phyloP scores from a whole-genome alignment of 176 grass and related monocot genomes.

The Rhipidocladum racemiflorum region DNA sequence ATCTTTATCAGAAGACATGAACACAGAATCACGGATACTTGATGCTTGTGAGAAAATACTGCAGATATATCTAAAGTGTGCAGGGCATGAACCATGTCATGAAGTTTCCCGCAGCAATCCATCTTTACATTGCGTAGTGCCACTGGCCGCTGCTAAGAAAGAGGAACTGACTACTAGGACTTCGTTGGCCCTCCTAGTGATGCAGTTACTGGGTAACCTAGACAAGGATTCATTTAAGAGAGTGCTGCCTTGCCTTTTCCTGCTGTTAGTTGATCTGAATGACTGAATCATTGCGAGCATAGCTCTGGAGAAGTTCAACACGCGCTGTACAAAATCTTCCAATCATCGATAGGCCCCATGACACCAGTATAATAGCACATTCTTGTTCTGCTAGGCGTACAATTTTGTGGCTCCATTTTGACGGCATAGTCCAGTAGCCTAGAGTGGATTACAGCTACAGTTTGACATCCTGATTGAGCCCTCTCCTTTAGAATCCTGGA shows the following conservation, averaged over 20 bases:
- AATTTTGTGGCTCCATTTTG: conserved; percentile 22
- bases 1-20: conserved; percentile 54
- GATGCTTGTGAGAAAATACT: conserved; percentile 67
- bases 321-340: conserved; percentile 66
- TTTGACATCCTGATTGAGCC: neutral
- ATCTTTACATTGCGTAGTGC: conserved; percentile 55
- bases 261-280: conserved; percentile 77
- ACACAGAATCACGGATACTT: conserved; percentile 63
- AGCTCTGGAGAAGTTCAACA: conserved; percentile 77
- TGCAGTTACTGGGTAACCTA: conserved; percentile 62
- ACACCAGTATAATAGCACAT: conserved; percentile 24
- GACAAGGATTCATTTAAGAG: conserved; percentile 64
- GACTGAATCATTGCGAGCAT: conserved; percentile 88
- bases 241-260: conserved; percentile 71
- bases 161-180: conserved; percentile 83
- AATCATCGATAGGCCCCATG: conserved; percentile 64
- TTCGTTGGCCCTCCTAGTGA: conserved; percentile 59
- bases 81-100: conserved; percentile 38
- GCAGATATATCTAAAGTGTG: conserved; percentile 69
- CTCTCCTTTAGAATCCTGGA: neutral
- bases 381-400: neutral
- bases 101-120: conserved; percentile 5
- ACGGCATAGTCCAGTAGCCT: neutral
- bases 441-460: neutral
- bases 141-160: conserved; percentile 65